These are phyloP conservation scores for Colletotrichum graminicola DNA, from an alignment of 2,329 filamentous ascomycete genomes.

Conservation along the genomic window DNA sequence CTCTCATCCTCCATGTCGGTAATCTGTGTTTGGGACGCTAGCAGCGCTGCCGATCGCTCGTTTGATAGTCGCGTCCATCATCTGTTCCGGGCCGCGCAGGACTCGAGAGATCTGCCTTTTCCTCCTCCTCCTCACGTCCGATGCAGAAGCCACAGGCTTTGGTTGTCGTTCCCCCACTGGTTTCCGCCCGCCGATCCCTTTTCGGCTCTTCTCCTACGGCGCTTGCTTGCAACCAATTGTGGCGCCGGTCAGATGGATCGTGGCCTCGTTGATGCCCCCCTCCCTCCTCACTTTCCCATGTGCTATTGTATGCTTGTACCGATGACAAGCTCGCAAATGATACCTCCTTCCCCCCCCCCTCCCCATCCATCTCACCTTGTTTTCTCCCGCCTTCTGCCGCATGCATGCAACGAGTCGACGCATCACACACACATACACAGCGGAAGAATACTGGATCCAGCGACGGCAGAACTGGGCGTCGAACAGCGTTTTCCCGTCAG, in stretches of 20 bases:
- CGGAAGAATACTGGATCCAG: neutral
- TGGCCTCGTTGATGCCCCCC: neutral
- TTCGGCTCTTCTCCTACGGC: neutral
- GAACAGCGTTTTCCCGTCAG: constrained; percentile 1
- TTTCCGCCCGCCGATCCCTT: constrained; percentile 40
- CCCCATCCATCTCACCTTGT: constrained; percentile 7
- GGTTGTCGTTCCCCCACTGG: constrained; percentile 22
- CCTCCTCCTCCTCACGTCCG: neutral
- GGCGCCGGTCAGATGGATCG: neutral
- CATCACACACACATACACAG: constrained; percentile 7
- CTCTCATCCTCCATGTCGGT: neutral
- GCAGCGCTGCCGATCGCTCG: neutral
- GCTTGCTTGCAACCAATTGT: neutral
- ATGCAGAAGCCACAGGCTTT: constrained; percentile 10
- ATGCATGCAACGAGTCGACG: constrained; percentile 16
- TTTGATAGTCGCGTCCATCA: neutral
- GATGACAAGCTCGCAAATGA: neutral
- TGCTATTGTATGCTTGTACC: constrained; percentile 7
- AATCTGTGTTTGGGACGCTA: neutral
- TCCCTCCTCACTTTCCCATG: neutral
- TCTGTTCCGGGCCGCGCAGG: neutral
- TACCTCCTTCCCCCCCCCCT: neutral
- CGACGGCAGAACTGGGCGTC: neutral
- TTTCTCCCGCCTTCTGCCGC: constrained; percentile 16
- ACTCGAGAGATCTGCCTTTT: constrained; percentile 4